Conservation (phyloP, 257 asterid species). For the Salvia miltiorrhiza region DNA sequence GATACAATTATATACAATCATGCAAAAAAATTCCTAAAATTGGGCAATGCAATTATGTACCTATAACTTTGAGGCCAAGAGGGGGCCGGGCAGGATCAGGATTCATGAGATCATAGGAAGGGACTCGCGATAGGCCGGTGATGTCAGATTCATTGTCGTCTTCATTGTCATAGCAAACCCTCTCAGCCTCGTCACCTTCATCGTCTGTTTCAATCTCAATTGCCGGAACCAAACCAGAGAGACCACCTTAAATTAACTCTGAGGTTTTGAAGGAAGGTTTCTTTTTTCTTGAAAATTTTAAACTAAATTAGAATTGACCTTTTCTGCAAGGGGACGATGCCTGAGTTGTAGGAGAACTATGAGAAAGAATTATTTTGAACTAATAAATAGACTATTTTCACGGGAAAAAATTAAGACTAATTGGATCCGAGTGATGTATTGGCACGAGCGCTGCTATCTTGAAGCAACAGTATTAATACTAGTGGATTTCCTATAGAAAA, state of each 20-base stretch:
- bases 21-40: not conserved
- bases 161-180: slow-evolving; percentile 32
- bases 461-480: no score
- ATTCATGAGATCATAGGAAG: slow-evolving; percentile 26
- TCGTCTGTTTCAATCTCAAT: slow-evolving; percentile 75
- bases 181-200: slow-evolving; percentile 74
- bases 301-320: not conserved
- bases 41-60: slow-evolving; percentile 25
- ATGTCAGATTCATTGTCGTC: slow-evolving; percentile 64
- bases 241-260: not conserved
- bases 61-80: slow-evolving; percentile 88
- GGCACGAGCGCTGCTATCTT: slow-evolving; percentile 23
- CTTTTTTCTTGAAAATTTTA: not conserved
- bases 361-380: not conserved
- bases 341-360: slow-evolving; percentile 11
- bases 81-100: slow-evolving; percentile 27
- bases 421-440: not conserved
- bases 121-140: slow-evolving; percentile 22
- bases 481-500: no score
- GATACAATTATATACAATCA: not conserved
- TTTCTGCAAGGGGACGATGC: slow-evolving; percentile 5
- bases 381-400: slow-evolving; percentile 6
- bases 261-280: slow-evolving; percentile 2
- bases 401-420: not conserved
- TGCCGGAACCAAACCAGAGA: slow-evolving; percentile 57